Evolutionary conservation across 352 stramenopile genomes (phyloP).

Genomic region (Phytophthora kernoviae): DNA sequence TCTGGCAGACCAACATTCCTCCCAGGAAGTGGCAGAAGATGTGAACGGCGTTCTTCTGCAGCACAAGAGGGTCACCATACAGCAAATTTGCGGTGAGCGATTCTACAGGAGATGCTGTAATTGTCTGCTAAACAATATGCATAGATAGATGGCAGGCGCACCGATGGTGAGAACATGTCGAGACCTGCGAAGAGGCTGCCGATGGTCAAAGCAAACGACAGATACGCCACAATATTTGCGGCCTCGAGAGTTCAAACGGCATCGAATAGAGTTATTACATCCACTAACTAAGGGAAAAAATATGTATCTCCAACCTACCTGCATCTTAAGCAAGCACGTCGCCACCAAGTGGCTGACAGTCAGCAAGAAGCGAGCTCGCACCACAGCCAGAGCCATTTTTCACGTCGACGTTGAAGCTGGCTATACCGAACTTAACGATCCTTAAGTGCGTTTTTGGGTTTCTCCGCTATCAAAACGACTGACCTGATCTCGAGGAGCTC

Average conservation of each 20-base stretch:
- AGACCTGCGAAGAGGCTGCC: slow-evolving; percentile 46
- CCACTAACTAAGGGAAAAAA: neutral
- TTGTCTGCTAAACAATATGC: neutral
- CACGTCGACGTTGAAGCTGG: slow-evolving; percentile 16
- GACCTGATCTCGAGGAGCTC: slow-evolving; percentile 13
- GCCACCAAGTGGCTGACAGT: slow-evolving; percentile 63
- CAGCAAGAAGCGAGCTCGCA: slow-evolving; percentile 61
- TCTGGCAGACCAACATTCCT: slow-evolving; percentile 60
- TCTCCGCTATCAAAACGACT: neutral
- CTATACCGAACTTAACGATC: too few species aligned
- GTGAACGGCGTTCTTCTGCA: slow-evolving; percentile 60
- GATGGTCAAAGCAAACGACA: slow-evolving; percentile 48
- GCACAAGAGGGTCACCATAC: neutral
- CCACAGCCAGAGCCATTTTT: slow-evolving; percentile 19
- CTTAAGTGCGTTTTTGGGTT: neutral
- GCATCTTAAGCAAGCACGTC: slow-evolving; percentile 40
- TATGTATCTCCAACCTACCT: slow-evolving; percentile 1
- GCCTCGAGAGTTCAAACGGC: slow-evolving; percentile 4
- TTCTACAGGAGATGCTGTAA: neutral
- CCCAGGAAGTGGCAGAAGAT: slow-evolving; percentile 65
- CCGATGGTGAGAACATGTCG: slow-evolving; percentile 57
- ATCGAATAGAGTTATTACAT: neutral
- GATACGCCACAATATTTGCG: slow-evolving; percentile 37
- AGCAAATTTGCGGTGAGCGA: neutral
- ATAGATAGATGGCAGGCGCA: too few species aligned